A percentile compares a stretch with the other conserved stretches of the same genome.
These are phyloP conservation scores for Theobroma grandiflorum DNA, from an alignment of 441 rosid species.

Conservation along the genomic window DNA sequence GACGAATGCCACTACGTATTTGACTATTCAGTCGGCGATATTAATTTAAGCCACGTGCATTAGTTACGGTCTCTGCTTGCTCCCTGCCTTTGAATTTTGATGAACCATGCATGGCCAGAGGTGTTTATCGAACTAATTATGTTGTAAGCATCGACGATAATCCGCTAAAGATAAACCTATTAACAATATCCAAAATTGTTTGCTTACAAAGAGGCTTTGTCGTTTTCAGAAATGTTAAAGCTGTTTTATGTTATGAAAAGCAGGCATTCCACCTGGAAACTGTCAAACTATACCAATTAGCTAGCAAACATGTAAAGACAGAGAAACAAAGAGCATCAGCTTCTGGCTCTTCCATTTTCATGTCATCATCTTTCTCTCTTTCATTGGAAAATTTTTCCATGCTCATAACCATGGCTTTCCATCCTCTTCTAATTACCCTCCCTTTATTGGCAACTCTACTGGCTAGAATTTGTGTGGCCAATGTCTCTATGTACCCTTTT, in stretches of 20 bases:
- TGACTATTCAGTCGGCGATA: too few species aligned
- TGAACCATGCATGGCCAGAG: not conserved
- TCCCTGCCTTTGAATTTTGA: not conserved
- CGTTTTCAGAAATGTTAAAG: not conserved
- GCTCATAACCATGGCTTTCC: conserved; percentile 35
- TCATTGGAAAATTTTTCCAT: conserved; percentile 5
- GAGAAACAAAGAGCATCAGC: conserved; percentile 11
- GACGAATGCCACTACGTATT: not conserved
- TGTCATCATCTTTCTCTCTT: conserved; percentile 15
- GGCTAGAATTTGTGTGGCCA: conserved; percentile 22
- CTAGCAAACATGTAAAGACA: conserved; percentile 40
- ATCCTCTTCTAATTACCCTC: conserved; percentile 26
- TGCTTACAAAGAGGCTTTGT: not conserved
- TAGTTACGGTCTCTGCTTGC: not conserved
- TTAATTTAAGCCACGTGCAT: not conserved
- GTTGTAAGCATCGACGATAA: conserved; percentile 44
- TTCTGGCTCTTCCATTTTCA: conserved; percentile 12
- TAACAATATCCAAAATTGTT: not conserved
- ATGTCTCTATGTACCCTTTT: conserved; percentile 35
- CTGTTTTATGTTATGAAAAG: not conserved
- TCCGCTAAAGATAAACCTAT: conserved; percentile 17
- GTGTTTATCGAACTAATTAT: not conserved
- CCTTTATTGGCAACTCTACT: conserved; percentile 28
- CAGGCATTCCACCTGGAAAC: conserved; percentile 21
- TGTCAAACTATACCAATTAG: conserved; percentile 19